phyloP scores from a whole-genome alignment of 2,329 filamentous ascomycete species.

The Sclerotinia subarctica region DNA sequence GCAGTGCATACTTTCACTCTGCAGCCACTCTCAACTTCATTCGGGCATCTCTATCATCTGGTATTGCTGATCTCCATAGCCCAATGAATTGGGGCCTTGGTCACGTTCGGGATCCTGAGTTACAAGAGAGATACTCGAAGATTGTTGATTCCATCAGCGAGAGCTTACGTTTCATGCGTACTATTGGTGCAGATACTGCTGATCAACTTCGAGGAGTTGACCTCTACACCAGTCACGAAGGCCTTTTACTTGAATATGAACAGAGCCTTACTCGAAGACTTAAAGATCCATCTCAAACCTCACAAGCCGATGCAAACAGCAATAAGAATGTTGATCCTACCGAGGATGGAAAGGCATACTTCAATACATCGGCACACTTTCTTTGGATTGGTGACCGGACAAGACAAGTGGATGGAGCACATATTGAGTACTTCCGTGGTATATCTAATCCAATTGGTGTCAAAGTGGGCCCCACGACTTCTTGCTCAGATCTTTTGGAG shows the following conservation, averaged over 20 bases:
- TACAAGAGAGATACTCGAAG: conserved; percentile 80
- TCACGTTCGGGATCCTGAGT: conserved; percentile 77
- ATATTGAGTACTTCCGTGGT: conserved; percentile 96
- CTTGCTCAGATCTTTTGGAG: conserved; percentile 67
- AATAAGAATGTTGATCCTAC: conserved; percentile 13
- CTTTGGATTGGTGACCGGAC: conserved; percentile 98
- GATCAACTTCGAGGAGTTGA: conserved; percentile 87
- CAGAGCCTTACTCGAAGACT: conserved; percentile 77
- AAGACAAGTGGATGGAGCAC: conserved; percentile 84
- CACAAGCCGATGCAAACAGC: background rate
- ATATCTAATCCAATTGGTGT: conserved; percentile 95
- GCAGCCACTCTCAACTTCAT: conserved; percentile 94
- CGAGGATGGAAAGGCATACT: conserved; percentile 58
- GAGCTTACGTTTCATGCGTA: conserved; percentile 89
- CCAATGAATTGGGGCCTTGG: conserved; percentile 94
- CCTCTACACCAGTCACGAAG: conserved; percentile 93
- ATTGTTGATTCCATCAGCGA: conserved; percentile 87
- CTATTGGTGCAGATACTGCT: conserved; percentile 83
- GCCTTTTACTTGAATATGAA: conserved; percentile 90
- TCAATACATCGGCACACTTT: conserved; percentile 94
- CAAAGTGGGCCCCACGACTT: conserved; percentile 89
- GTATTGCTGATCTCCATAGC: conserved; percentile 89
- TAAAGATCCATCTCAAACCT: conserved; percentile 52
- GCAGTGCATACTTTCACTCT: conserved; percentile 88
- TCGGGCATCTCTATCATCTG: conserved; percentile 75